A percentile compares a stretch with the other conserved stretches of the same genome.
Evolutionary conservation across 441 rosid species (phyloP).

Genomic region (Rhodomyrtus psidioides): DNA sequence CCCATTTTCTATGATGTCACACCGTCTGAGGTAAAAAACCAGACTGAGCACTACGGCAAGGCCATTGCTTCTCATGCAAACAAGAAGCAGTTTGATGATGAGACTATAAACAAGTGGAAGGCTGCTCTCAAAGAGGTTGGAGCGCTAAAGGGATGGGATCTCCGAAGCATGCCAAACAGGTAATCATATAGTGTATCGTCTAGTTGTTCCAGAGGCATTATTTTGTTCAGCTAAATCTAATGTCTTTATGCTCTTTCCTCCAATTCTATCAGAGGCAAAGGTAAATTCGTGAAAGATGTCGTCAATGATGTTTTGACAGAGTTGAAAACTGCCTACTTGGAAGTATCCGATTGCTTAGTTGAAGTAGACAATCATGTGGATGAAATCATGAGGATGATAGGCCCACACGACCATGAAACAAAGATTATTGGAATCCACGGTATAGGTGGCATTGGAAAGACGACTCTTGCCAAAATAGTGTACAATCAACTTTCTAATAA

Average conservation of each 20-base stretch:
- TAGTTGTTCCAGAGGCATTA: not conserved
- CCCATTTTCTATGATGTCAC: not conserved
- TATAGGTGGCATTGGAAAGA: not conserved
- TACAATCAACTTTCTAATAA: not conserved
- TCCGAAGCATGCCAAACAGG: not conserved
- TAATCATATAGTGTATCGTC: not conserved
- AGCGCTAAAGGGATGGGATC: not conserved
- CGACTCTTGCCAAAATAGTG: not conserved
- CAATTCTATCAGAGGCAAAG: not conserved
- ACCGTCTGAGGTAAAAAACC: fast-evolving
- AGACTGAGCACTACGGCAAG: fast-evolving
- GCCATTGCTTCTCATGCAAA: not conserved
- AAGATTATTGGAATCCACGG: not conserved
- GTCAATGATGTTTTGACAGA: not conserved
- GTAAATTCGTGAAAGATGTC: not conserved
- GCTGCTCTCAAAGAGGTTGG: not conserved
- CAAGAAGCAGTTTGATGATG: not conserved
- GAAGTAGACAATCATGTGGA: not conserved
- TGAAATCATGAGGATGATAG: not conserved
- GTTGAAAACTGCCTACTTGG: not conserved
- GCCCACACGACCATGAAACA: not conserved
- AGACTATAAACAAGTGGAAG: not conserved
- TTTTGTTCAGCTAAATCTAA: not conserved
- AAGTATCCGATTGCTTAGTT: not conserved
- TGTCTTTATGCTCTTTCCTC: not conserved